Evolutionary conservation across 345 rosid species (phyloP), one percentile per base, ranked within the genome.

Genomic region (Leavenworthia alabamica): DNA sequence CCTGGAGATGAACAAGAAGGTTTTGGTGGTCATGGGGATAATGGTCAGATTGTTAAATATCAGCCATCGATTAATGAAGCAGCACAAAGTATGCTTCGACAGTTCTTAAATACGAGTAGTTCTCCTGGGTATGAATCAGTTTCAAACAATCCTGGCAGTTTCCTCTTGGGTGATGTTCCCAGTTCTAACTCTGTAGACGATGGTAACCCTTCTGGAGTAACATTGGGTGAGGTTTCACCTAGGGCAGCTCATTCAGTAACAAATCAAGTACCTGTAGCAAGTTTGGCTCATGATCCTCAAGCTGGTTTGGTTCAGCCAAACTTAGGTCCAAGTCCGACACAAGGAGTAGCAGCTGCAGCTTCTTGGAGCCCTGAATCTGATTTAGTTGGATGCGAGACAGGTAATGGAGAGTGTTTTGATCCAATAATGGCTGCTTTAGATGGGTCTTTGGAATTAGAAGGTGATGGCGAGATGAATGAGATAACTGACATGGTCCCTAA

Each of bases 51-150:
- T 60, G 75, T 89, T 62, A 86, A 79, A 64, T 89, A 77, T 64
- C 84, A 84, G 64, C 96, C 95, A 63, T 69, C 71, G 15, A 47
- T 82, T 60, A 83, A 79, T 51, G 89, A 86, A 41, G 84, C 95
- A 55, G 89, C 91, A 6, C 76, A 84, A 68, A 76, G 74, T 28
- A 83, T 89, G 87, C 71, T 86, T 32, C 65, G 76, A 57, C 82
- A 84, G 71, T 81, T 86, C 52, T 52, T 83, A 75, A 79, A 84
- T 50, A 70, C 73, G 56, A 77, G 83, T 43, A 39, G 67, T 40
- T 76, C 89, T 50, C 62, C 87, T 9, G 70, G 66, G 74, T 60
- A 45, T 47, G 91, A 82, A 67, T 66, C 88, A 5, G 76, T 64
- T 10, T 48, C 73, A 20, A 67, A 76, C 72, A 75, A 66, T 54